Conservation (phyloP, 805 yeast genomes). For the Yamadazyma scolyti region DNA sequence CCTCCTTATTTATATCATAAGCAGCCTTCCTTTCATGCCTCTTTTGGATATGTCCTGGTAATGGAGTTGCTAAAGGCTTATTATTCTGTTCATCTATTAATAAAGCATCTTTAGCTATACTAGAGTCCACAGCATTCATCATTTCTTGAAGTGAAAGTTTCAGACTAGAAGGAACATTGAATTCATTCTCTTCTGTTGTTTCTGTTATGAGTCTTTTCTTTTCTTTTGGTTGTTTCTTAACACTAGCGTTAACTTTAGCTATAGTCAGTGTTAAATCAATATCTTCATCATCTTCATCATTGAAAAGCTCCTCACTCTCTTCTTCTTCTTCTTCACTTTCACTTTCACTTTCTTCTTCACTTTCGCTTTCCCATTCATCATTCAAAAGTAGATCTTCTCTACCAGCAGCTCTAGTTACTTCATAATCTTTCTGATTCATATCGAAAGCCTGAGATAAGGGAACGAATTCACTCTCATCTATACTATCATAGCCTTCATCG, state of each 20-base stretch:
- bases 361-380: constrained; percentile 27
- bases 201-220: constrained; percentile 51
- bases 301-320: constrained; percentile 25
- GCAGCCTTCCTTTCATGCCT: constrained; percentile 88
- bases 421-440: constrained; percentile 55
- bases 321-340: constrained; percentile 14
- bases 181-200: constrained; percentile 64
- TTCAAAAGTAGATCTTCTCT: constrained; percentile 21
- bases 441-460: constrained; percentile 91
- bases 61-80: constrained; percentile 68
- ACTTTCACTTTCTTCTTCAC: constrained; percentile 11
- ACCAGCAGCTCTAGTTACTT: constrained; percentile 14
- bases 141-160: constrained; percentile 69
- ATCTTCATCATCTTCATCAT: constrained; percentile 39
- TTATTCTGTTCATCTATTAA: constrained; percentile 36
- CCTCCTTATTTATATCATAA: constrained; percentile 81
- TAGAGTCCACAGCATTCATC: constrained; percentile 60
- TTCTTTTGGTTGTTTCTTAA: constrained; percentile 31
- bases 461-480: constrained; percentile 72
- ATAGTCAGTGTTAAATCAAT: constrained; percentile 52
- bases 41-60: constrained; percentile 81
- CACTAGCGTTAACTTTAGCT: constrained; percentile 30
- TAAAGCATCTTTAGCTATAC: constrained; percentile 48
- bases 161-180: constrained; percentile 54
- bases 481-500: constrained; percentile 65